Base-by-base conservation (phyloP, 352 stramenopile genomes). In the Globisporangium recalcitrans region DNA sequence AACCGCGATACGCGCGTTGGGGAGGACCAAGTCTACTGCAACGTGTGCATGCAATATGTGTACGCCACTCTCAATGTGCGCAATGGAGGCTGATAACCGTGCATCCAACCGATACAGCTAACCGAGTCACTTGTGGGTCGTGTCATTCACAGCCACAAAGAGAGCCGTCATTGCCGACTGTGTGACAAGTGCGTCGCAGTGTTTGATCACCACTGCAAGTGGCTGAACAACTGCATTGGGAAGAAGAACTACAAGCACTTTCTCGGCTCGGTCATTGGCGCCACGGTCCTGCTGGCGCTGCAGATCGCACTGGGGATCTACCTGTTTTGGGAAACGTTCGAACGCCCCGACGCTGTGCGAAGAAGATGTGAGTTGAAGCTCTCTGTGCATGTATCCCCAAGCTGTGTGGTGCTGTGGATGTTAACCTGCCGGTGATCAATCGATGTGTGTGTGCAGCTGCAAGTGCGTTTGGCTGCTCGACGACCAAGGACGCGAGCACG, bases 131-230 rank as follows among this genome's bases (percentile, higher is more conserved):
- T 13, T 44, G 38, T 21, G 14, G 16, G 21, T 46, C 26, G 34
- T 53, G n/a, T 38, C 56, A 44, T 40, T 54, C 57, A 29, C 29
- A 93, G 84, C 19, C 85, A 93, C 69, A 90, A 93, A 59, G 72
- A 92, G 58, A 93, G 81, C 57, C 79, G 84, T 62, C 96, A 99
- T 65, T 99, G 96, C 71, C 94, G 95, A 21, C 90, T 98, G 49
- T 99, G 96, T 62, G 91, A 98, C 63, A 99, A 99, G 64, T 98
- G 96, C 69, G 93, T 99, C 19, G 80, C 85, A 47, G 79, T 92
- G 32, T 99, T 99, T 72, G 96, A 99, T 71, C 96, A 98, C 78
- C 96, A 98, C 78, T 98, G 96, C 80, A 98, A 97, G 64, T 97
- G 91, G 95, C 86, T 98, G 27, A 98, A 98, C 72, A 99, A 97